Evolutionary conservation across 2,329 filamentous ascomycete genomes (phyloP).

Genomic region (Fusarium graminum): DNA sequence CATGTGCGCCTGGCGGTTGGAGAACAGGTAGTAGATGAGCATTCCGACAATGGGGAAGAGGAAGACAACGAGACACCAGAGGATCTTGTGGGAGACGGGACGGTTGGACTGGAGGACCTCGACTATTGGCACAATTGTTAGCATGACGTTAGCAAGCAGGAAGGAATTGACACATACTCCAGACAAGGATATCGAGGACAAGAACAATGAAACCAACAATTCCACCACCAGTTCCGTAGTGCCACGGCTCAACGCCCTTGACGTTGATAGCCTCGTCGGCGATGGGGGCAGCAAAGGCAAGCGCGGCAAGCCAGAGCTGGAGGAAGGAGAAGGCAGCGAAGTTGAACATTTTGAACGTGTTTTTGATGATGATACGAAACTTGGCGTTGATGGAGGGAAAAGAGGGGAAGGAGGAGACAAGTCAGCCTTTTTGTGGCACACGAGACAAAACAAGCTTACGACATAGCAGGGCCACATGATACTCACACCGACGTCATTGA

Average conservation of each 20-base stretch:
- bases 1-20: constrained; percentile 69
- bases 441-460: constrained; percentile 23
- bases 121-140: constrained; percentile 57
- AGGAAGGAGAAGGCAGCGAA: constrained; percentile 39
- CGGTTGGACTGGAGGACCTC: constrained; percentile 75
- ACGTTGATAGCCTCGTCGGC: constrained; percentile 49
- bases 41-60: constrained; percentile 73
- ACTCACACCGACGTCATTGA: constrained; percentile 30
- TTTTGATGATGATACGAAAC: background rate
- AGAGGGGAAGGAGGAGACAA: background rate
- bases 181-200: constrained; percentile 72
- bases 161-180: constrained; percentile 62
- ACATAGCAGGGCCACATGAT: constrained; percentile 27
- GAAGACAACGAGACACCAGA: constrained; percentile 74
- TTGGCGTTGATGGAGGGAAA: background rate
- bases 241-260: constrained; percentile 61
- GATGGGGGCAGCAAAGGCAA: constrained; percentile 61
- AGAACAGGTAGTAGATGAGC: constrained; percentile 74
- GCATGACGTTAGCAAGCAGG: background rate
- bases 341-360: constrained; percentile 29
- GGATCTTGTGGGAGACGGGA: constrained; percentile 67
- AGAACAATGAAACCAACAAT: constrained; percentile 72
- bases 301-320: constrained; percentile 61
- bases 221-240: constrained; percentile 72
- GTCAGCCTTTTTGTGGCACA: constrained; percentile 12